Base-by-base conservation (phyloP, 2,329 filamentous ascomycete species). In the Fusarium papillatum region DNA sequence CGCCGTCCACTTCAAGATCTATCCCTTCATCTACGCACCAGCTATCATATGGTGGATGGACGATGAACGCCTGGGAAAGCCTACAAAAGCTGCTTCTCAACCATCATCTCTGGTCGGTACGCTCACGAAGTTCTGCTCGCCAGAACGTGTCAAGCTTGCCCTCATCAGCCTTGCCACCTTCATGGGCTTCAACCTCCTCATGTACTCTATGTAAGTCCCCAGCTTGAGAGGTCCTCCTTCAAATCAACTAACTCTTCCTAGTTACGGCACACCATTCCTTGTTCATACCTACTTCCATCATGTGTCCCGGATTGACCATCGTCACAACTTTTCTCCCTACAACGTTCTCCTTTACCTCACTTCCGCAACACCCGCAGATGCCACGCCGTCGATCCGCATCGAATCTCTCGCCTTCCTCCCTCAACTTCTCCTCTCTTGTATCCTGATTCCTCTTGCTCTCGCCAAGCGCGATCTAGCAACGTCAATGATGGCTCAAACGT, bases 291-390 rank as follows among this genome's bases (percentile, higher is more conserved):
- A 94, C 85, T 89, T 98, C 70, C 96, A 99, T 85, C 97, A 99
- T 83, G 88, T 98, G 72, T 95, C 93, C 7, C 94, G 97, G 71
- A 93, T 98, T 83, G 97, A 99, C 83, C 97, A 99, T 85, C 93
- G 97, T 17, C 97, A 99, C 86, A 99, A 99, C 86, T 99, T 99
- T 86, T 98, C 96, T 13, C 95, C 95, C 2, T 99, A 98, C 88
- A 98, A 98, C 83, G 94, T 93, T 1, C 89, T 98, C 10, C 90
- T 99, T 4, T 98, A 99, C 83, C 90, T 98, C 50, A 93, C 93
- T 62, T 98, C 97, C 0, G 92, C 94, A 3, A 84, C 87, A 3
- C 83, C 87, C 0, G 83, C 86, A 0, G 79, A 59, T 16, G 59
- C 69, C 22, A 57, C 83, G 2, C 79, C 84, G 2, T 78, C 84